Evolutionary conservation across 768 basidiomycete genomes (phyloP), one percentile per base, ranked within the genome.

Genomic region (Coprinellus micaceus): DNA sequence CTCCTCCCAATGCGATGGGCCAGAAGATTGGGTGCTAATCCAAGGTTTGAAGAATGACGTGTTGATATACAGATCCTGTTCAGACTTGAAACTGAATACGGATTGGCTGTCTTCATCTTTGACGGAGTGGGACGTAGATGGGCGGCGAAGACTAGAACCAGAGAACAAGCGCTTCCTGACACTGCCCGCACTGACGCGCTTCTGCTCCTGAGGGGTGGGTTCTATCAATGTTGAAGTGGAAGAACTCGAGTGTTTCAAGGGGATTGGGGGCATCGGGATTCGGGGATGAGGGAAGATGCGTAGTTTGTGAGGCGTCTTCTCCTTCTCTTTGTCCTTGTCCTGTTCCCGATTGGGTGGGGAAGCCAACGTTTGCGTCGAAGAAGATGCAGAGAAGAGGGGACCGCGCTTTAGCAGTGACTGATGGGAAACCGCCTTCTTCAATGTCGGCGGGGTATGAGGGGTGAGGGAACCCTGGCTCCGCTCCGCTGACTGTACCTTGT

Each of bases 101-200:
- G 85, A 86, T 19, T 75, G 78, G 22, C 64, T 64, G 66, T 87
- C 85, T 49, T 87, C 83, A 48, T 83, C 80, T 12, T 29, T 44
- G 7, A 45, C 44, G 22, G 70, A 63, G 30, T 76, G 73, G 11
- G 81, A 78, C 15, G 79, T 81, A 3, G 84, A 82, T 19, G 82
- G 80, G 57, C 82, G 74, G 56, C 79, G 73, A 43, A 69, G 59
- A 61, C 78, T 82, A 6, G 82, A 78, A 36, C 78, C 76, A 17
- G 87, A 88, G 62, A 88, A 88, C 12, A 89, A 67, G n/a, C 87
- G 80, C 63, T 79, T 83, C 52, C 84, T 17, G 68, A 62, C 17
- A 65, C 67, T 69, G 39, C 66, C 65, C 6, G 64, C 53, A 49
- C 69, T 70, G n/a, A 64, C 66, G 58, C 69, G 66, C 54, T 66